Conservation (phyloP, 805 yeast genomes). For the Middelhovenomyces tepae region DNA sequence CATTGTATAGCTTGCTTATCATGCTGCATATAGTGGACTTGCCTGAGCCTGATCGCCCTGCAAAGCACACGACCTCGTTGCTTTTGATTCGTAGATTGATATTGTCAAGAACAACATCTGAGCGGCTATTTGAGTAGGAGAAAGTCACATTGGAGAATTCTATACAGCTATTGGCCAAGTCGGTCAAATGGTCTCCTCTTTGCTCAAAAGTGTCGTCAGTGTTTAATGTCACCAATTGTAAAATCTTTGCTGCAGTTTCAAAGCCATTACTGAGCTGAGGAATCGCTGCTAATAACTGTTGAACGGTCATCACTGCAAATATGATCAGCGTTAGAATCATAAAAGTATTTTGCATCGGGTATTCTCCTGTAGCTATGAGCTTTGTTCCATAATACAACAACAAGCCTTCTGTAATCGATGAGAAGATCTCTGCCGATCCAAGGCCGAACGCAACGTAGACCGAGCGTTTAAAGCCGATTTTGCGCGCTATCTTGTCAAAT, state of each 20-base stretch:
- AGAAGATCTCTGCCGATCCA: conserved; percentile 45
- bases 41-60: conserved; percentile 88
- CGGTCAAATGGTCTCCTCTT: neutral
- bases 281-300: conserved; percentile 50
- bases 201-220: neutral
- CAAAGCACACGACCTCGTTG: conserved; percentile 53
- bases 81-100: conserved; percentile 36
- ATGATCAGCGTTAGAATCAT: conserved; percentile 63
- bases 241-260: conserved; percentile 23
- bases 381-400: conserved; percentile 72
- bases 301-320: conserved; percentile 62
- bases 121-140: conserved; percentile 5
- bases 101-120: conserved; percentile 31
- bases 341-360: conserved; percentile 49
- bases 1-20: conserved; percentile 44
- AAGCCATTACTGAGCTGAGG: conserved; percentile 79
- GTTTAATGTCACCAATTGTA: conserved; percentile 12
- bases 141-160: too few relatives aligned
- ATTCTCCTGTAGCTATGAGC: conserved; percentile 52
- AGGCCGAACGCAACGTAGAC: conserved; percentile 58
- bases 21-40: conserved; percentile 68
- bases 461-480: conserved; percentile 44
- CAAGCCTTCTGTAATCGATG: conserved; percentile 57
- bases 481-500: conserved; percentile 27
- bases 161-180: neutral